Evolutionary conservation across 169 alveolate genomes (phyloP), one percentile per base, ranked within the genome.

Genomic region (Plasmodium relictum): DNA sequence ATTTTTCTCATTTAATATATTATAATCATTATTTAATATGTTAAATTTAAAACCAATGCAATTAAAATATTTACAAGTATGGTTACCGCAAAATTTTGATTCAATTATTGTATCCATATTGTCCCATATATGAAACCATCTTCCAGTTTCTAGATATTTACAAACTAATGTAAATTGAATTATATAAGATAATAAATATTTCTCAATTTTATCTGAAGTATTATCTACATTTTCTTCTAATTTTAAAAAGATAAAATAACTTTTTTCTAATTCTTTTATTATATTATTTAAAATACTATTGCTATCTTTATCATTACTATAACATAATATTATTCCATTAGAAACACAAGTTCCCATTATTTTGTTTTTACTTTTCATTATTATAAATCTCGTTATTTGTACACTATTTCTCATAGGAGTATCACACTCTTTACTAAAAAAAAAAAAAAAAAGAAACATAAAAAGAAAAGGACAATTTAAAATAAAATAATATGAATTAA

Each of bases 311-410:
- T 78, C 78, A 70, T 78, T 78, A 1, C 58, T 26, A 56, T 78
- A 78, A 14, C 89, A 78, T 24, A 78, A 59, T 54, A 78, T 78
- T 68, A 78, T 31, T 26, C 54, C 45, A 52, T 78, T 20, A 0
- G 89, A 63, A 5, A 78, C 89, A 24, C 89, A 78, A 3, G 89
- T 78, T 6, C 89, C 89, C 89, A 78, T 78, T 39, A 78, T 78
- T 10, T 78, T 68, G 26, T 78, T 78, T 44, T 65, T 45, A 56
- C 89, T 78, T 58, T 70, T 44, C 76, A 78, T 78, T 39, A 78
- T 78, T 68, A 78, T 48, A 59, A 48, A 78, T 54, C 89, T 45
- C 9, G 89, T 78, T 48, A 78, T 78, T 42, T 78, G 89, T 6
- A 78, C 71, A 39, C 89, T 78, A 26, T 65, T 78, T 24, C 89